Conservation (phyloP, 768 basidiomycete species). For the Solioccasus polychromus region DNA sequence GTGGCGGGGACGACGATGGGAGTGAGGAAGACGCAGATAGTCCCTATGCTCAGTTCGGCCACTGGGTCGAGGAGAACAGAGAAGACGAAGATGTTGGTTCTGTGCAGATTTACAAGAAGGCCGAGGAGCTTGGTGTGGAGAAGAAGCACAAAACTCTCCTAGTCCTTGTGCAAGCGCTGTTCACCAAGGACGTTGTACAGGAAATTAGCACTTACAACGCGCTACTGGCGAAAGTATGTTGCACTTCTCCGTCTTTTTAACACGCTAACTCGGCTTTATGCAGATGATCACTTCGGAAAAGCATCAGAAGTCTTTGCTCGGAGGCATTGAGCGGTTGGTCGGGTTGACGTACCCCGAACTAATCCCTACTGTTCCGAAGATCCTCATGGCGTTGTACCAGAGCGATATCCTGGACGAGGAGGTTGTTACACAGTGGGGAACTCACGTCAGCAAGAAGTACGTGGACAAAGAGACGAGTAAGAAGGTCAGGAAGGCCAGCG, state of each 20-base stretch:
- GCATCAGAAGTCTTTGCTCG: constrained; percentile 91
- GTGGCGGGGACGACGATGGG: constrained; percentile 74
- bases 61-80: constrained; percentile 79
- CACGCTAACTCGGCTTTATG: constrained; percentile 7
- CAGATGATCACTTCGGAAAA: constrained; percentile 92
- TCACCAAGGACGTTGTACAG: constrained; percentile 64
- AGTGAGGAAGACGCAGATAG: constrained; percentile 86
- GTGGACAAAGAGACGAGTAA: constrained; percentile 94
- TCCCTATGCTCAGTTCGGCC: constrained; percentile 79
- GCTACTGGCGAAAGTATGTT: constrained; percentile 66
- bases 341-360: constrained; percentile 75
- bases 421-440: constrained; percentile 88
- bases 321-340: constrained; percentile 86
- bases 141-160: constrained; percentile 92
- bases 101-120: constrained; percentile 80
- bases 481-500: constrained; percentile 92
- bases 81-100: constrained; percentile 35
- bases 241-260: neutral
- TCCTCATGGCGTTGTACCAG: constrained; percentile 94
- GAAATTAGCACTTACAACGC: constrained; percentile 66
- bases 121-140: constrained; percentile 86
- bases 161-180: constrained; percentile 80
- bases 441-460: constrained; percentile 95
- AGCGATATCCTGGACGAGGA: constrained; percentile 91
- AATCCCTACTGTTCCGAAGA: constrained; percentile 73